Base-by-base conservation (phyloP, 2,329 filamentous ascomycete species). In the Coniochaeta pulveracea region DNA sequence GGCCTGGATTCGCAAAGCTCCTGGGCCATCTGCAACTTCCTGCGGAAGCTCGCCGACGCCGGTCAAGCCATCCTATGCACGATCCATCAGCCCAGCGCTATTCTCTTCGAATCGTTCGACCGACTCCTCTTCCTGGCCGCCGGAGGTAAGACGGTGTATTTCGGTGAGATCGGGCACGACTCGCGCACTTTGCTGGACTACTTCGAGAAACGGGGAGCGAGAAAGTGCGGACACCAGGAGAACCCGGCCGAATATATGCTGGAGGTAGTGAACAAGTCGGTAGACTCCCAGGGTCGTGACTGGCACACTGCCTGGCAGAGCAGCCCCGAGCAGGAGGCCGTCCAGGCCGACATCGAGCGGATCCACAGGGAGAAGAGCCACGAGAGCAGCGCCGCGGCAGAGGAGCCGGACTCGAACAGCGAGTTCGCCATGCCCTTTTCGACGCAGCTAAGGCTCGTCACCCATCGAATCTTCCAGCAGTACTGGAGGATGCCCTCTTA, bases 401-500 rank as follows among this genome's bases (percentile, higher is more conserved):
- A 10, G 6, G 12, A 24, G 19, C 28, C n/a, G 19, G 35, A 27
- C 11, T 34, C 35, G 14, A 33, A 24, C 38, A 59, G 67, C 17
- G 78, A 83, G 52, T 85, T 84, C 40, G 81, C 82, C 1, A 78
- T 77, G 15, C 72, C 79, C 0, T 79, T 85, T 46, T 42, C 34
- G 2, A 45, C 57, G 5, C 82, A 88, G 46, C 53, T 84, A 7
- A 59, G 56, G 26, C 63, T 75, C 38, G 76, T 78, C 23, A 67
- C 69, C 8, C 49, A 63, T 26, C 77, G 81, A 39, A 74, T 84
- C 10, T 85, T 84, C 54, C 66, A 80, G 46, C 81, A 86, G 51
- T 84, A 84, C 61, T 88, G 82, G 80, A 72, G 82, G 33, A 82
- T 70, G 1, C 82, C 82, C 0, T 64, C 69, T 2, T 88, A 86